Evolutionary conservation across 768 basidiomycete species (phyloP).

Genomic region (Gyrodon lividus): DNA sequence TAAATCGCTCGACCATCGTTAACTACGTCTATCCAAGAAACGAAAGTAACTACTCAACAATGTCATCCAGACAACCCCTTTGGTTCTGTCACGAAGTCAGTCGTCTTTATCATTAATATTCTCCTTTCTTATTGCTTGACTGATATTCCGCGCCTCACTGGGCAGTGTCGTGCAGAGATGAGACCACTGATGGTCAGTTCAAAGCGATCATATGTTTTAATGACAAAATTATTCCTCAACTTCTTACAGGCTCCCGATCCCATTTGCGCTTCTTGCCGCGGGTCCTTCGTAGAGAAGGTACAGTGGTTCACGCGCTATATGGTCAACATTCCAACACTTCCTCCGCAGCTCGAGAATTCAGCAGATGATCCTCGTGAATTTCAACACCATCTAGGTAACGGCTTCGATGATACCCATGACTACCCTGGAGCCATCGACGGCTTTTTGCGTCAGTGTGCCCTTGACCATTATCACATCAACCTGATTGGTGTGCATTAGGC

Average conservation of each 20-base stretch:
- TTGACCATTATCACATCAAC: neutral
- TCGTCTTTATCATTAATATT: neutral
- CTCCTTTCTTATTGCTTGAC: neutral
- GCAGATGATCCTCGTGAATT: conserved; percentile 75
- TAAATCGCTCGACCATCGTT: neutral
- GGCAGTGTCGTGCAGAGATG: conserved; percentile 86
- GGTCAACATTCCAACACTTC: conserved; percentile 2
- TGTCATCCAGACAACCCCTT: conserved; percentile 71
- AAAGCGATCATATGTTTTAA: conserved; percentile 1
- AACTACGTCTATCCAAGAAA: conserved; percentile 8
- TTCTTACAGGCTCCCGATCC: conserved; percentile 68
- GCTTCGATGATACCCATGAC: conserved; percentile 25
- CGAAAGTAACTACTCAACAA: conserved; percentile 22
- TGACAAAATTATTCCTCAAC: conserved; percentile 10
- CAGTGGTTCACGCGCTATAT: conserved; percentile 4
- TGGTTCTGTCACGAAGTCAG: conserved; percentile 79
- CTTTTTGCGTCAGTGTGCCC: conserved; percentile 44
- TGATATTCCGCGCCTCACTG: conserved; percentile 7
- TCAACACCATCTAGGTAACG: conserved; percentile 36
- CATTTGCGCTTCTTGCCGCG: conserved; percentile 77
- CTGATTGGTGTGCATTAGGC: conserved; percentile 7
- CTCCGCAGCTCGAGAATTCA: conserved; percentile 66
- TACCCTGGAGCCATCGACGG: conserved; percentile 43
- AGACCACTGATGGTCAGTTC: conserved; percentile 73
- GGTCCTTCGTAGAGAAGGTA: conserved; percentile 83